phyloP scores from a whole-genome alignment of 192 early-diverging fungal species.

The Backusella macrospora region DNA sequence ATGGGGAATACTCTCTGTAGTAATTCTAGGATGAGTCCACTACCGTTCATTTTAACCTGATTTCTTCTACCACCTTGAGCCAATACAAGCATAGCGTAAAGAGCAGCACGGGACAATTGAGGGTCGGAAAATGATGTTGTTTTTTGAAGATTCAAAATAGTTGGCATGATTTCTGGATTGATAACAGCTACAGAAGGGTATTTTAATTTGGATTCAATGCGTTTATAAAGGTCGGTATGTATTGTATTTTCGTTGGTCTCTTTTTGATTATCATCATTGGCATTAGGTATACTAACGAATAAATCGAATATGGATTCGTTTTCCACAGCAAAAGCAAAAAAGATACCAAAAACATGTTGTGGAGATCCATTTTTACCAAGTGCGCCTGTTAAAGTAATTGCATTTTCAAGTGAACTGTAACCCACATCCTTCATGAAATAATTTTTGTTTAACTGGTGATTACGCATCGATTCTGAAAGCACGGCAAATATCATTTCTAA shows the following conservation, averaged over 20 bases:
- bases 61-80: slow-evolving; percentile 54
- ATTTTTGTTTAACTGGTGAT: slow-evolving; percentile 48
- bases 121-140: slow-evolving; percentile 19
- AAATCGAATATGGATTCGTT: slow-evolving; percentile 47
- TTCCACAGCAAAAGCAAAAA: slow-evolving; percentile 60
- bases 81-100: slow-evolving; percentile 45
- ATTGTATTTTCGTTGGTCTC: slow-evolving; percentile 1
- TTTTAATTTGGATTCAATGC: slow-evolving; percentile 26
- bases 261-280: background rate
- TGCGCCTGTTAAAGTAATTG: slow-evolving; percentile 56
- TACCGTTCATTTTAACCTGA: slow-evolving; percentile 57
- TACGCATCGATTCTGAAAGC: slow-evolving; percentile 56
- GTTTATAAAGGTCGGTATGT: background rate
- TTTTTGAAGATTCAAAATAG: slow-evolving; percentile 39
- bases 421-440: slow-evolving; percentile 59
- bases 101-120: slow-evolving; percentile 34
- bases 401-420: slow-evolving; percentile 58
- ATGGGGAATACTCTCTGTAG: slow-evolving; percentile 42
- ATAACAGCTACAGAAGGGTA: slow-evolving; percentile 15
- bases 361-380: slow-evolving; percentile 42
- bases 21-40: slow-evolving; percentile 48
- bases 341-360: slow-evolving; percentile 55
- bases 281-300: slow-evolving; percentile 34
- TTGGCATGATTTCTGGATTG: slow-evolving; percentile 42
- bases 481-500: slow-evolving; percentile 51